Conservation (phyloP, 2,329 filamentous ascomycete species). For the Sclerotinia subarctica region DNA sequence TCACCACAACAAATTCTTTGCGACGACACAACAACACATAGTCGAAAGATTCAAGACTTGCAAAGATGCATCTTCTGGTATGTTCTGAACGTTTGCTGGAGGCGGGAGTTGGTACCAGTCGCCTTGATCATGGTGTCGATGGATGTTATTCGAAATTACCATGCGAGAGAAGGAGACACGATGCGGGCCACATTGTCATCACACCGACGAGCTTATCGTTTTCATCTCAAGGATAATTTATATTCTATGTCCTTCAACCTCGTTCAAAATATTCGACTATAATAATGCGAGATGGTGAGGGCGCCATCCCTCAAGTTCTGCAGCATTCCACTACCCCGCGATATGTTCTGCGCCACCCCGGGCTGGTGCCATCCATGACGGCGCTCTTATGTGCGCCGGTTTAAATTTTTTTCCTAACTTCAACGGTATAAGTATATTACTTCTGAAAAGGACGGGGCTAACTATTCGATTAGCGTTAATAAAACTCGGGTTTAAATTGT, state of each 20-base stretch:
- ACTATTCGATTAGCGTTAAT: too few relatives aligned
- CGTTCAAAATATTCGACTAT: not conserved
- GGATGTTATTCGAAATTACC: not conserved
- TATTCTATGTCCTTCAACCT: not conserved
- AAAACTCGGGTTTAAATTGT: too few relatives aligned
- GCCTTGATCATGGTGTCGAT: not conserved
- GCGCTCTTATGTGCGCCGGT: not conserved
- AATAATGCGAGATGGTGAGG: not conserved
- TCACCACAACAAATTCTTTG: not conserved
- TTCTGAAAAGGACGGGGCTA: not conserved
- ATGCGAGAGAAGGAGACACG: not conserved
- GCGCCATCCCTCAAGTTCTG: not conserved
- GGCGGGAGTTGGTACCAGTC: not conserved
- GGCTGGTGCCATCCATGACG: not conserved
- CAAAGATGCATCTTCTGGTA: not conserved
- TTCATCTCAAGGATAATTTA: not conserved
- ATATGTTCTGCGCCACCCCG: not conserved
- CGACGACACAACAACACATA: not conserved
- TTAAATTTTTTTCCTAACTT: too few relatives aligned
- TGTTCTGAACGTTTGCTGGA: too few relatives aligned
- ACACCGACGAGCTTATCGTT: not conserved
- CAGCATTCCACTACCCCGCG: not conserved
- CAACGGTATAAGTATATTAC: not conserved
- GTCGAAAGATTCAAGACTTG: too few relatives aligned
- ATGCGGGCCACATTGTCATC: not conserved